Percentiles rank a stretch among this genome's conserved stretches.
These are phyloP conservation scores for Spencermartinsiella ligniputridi DNA, from an alignment of 1,139 yeast genomes.

Conservation along the genomic window DNA sequence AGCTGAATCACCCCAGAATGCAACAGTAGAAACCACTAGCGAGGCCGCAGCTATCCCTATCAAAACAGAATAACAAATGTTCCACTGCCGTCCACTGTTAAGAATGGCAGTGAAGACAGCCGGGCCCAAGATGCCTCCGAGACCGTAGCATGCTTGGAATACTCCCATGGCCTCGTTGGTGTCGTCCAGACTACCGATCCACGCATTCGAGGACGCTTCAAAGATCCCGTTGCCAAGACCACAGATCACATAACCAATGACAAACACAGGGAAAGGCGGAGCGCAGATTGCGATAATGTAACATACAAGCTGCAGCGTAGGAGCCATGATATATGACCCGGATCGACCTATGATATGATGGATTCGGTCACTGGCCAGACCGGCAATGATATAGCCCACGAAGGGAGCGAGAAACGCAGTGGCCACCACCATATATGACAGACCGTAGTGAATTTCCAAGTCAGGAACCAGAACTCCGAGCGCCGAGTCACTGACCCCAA, in stretches of 20 bases:
- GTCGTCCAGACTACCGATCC: slow-evolving; percentile 47
- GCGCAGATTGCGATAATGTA: slow-evolving; percentile 40
- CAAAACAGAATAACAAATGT: slow-evolving; percentile 46
- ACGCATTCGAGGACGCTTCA: slow-evolving; percentile 53
- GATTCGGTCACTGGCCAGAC: slow-evolving; percentile 31
- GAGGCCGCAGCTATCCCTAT: slow-evolving; percentile 38
- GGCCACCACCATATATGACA: slow-evolving; percentile 25
- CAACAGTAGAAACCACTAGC: slow-evolving; percentile 14
- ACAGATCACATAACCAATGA: slow-evolving; percentile 51
- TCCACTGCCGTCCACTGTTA: slow-evolving; percentile 47
- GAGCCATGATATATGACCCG: slow-evolving; percentile 39
- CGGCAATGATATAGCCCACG: slow-evolving; percentile 37
- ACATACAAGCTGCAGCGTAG: slow-evolving; percentile 36
- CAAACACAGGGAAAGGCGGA: slow-evolving; percentile 40
- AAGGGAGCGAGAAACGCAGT: slow-evolving; percentile 27
- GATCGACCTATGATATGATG: slow-evolving; percentile 42
- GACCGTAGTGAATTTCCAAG: slow-evolving; percentile 21
- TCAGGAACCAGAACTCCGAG: slow-evolving; percentile 21
- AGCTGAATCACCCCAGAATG: slow-evolving; percentile 21
- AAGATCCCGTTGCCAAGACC: slow-evolving; percentile 58
- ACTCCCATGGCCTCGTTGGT: slow-evolving; percentile 48
- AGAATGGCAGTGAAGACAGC: slow-evolving; percentile 51
- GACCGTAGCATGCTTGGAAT: slow-evolving; percentile 57
- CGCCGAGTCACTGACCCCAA: slow-evolving; percentile 20
- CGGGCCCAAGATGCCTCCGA: slow-evolving; percentile 60